Percentiles rank a stretch among this genome's conserved stretches.
These are phyloP conservation scores for Senna siamea DNA, from an alignment of 306 rosid species.

Conservation along the genomic window DNA sequence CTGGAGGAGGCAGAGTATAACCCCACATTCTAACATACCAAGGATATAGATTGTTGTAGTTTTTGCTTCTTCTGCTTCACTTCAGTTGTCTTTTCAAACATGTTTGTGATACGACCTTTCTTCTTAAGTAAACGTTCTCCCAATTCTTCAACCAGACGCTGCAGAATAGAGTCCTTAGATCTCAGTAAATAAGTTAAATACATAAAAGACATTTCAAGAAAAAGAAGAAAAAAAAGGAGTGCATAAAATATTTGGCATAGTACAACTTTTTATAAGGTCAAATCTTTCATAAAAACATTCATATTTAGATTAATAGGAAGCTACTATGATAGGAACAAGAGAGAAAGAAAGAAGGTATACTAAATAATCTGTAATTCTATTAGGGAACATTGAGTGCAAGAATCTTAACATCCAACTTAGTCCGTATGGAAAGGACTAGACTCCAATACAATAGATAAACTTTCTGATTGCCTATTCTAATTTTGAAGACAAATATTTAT, in stretches of 20 bases:
- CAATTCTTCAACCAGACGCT: conserved; percentile 58
- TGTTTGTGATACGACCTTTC: conserved; percentile 57
- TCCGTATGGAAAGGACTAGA: no score
- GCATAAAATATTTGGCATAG: background rate
- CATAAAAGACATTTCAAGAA: conserved; percentile 17
- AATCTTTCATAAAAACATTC: background rate
- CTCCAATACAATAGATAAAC: no score
- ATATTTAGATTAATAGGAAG: background rate
- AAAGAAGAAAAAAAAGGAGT: background rate
- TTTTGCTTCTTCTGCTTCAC: conserved; percentile 68
- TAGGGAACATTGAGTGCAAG: no score
- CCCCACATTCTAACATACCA: conserved; percentile 55
- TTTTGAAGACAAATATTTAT: no score
- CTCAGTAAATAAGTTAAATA: conserved; percentile 5
- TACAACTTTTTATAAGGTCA: background rate
- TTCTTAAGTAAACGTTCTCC: conserved; percentile 49
- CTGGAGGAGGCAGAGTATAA: conserved; percentile 2
- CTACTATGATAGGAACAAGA: no score
- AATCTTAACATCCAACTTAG: no score
- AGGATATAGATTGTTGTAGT: conserved; percentile 56
- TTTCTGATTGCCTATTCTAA: no score
- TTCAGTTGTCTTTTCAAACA: conserved; percentile 74
- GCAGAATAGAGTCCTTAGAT: conserved; percentile 37
- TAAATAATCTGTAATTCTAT: no score
- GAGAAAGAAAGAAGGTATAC: no score